Conservation (phyloP, 2,329 filamentous ascomycete species). For the Capronia americana region DNA sequence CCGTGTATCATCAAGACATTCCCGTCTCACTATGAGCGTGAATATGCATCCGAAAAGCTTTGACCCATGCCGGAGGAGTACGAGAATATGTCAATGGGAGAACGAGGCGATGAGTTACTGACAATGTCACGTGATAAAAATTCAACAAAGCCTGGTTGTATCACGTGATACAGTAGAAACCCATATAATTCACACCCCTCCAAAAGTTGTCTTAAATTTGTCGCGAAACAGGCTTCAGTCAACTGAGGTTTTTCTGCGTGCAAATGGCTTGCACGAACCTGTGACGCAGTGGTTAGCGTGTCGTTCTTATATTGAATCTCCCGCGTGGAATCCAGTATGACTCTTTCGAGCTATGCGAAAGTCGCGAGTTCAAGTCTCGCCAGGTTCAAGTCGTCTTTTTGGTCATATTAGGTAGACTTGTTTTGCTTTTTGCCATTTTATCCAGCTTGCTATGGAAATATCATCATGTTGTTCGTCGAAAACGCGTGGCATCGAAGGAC, state of each 20-base stretch:
- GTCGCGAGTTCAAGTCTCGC: constrained; percentile 49
- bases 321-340: constrained; percentile 38
- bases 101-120: neutral
- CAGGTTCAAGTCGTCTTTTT: constrained; percentile 39
- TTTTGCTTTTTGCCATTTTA: neutral
- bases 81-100: neutral
- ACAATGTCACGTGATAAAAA: neutral
- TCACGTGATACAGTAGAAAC: constrained; percentile 18
- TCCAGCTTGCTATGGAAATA: neutral
- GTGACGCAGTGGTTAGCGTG: constrained; percentile 49
- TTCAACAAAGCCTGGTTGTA: neutral
- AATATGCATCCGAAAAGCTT: neutral
- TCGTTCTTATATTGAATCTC: constrained; percentile 49
- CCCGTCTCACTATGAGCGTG: neutral
- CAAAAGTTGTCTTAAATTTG: constrained; percentile 32
- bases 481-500: neutral
- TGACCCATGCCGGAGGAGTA: neutral
- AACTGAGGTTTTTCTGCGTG: constrained; percentile 16
- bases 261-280: constrained; percentile 29
- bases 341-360: constrained; percentile 47
- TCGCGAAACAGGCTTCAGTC: constrained; percentile 27
- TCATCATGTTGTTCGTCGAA: neutral
- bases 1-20: neutral
- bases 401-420: neutral
- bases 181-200: constrained; percentile 13